phyloP scores from a whole-genome alignment of 495 filamentous ascomycete genomes.

The Aspergillus sclerotiicarbonarius region DNA sequence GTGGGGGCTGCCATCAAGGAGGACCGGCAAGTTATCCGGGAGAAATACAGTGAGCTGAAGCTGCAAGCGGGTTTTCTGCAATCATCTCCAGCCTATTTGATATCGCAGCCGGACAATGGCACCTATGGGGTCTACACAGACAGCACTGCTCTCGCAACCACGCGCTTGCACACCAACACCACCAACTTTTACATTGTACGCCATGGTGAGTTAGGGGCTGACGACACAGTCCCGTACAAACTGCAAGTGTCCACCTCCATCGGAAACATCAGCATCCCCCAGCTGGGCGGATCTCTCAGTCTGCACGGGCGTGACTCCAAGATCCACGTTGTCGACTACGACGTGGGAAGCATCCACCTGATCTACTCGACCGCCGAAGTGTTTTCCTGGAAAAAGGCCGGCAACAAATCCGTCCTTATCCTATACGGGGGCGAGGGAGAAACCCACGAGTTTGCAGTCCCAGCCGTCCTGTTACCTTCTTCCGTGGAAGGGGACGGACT shows the following conservation, averaged over 20 bases:
- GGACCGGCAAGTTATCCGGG: slow-evolving; percentile 54
- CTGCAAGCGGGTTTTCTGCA: slow-evolving; percentile 66
- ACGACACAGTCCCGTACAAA: slow-evolving; percentile 50
- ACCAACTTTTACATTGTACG: slow-evolving; percentile 59
- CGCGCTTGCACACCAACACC: slow-evolving; percentile 47
- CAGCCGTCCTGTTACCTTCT: slow-evolving; percentile 22
- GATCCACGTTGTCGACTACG: slow-evolving; percentile 67
- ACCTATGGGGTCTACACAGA: slow-evolving; percentile 45
- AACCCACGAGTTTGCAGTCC: slow-evolving; percentile 58
- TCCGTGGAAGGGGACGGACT: slow-evolving; percentile 27
- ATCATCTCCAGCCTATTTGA: slow-evolving; percentile 61
- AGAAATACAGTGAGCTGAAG: slow-evolving; percentile 73
- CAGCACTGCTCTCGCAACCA: slow-evolving; percentile 49
- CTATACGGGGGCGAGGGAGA: slow-evolving; percentile 65
- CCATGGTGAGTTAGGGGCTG: slow-evolving; percentile 55
- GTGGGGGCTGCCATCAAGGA: slow-evolving; percentile 58
- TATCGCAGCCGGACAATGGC: slow-evolving; percentile 37
- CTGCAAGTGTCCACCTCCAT: slow-evolving; percentile 53
- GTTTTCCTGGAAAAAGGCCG: slow-evolving; percentile 60
- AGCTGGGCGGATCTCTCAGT: slow-evolving; percentile 54
- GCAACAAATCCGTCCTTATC: slow-evolving; percentile 53
- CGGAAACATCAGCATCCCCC: slow-evolving; percentile 58
- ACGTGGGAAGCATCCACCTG: slow-evolving; percentile 53
- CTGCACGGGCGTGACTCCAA: slow-evolving; percentile 69
- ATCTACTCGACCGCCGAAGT: slow-evolving; percentile 72